Evolutionary conservation across 306 rosid species (phyloP).

Genomic region (Castanea sativa): DNA sequence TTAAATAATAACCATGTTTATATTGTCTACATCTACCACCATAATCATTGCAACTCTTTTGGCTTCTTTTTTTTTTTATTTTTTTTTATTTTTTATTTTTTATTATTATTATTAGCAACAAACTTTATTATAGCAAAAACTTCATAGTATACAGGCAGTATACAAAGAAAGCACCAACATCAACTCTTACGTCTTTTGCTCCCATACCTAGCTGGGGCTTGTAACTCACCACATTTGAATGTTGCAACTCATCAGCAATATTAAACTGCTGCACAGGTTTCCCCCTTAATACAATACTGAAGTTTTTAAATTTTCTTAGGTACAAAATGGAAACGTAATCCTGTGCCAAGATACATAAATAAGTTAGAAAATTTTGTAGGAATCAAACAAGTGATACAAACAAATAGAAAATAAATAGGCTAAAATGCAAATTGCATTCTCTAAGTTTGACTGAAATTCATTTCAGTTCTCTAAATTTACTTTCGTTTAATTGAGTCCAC

Average conservation of each 20-base stretch:
- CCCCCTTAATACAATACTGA: slow-evolving; percentile 80
- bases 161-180: no score
- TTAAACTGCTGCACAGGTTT: slow-evolving; percentile 60
- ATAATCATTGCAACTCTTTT: background rate
- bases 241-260: slow-evolving; percentile 62
- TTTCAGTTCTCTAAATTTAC: no score
- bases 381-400: background rate
- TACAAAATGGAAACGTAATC: slow-evolving; percentile 83
- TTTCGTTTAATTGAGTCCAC: no score
- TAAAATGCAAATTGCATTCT: no score
- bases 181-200: slow-evolving; percentile 53
- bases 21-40: background rate
- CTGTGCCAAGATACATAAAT: slow-evolving; percentile 35
- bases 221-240: slow-evolving; percentile 50
- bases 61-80: background rate
- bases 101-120: no score
- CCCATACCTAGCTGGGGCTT: slow-evolving; percentile 52
- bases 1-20: background rate
- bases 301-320: slow-evolving; percentile 70
- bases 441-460: no score
- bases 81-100: background rate
- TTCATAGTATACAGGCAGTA: no score
- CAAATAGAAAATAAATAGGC: background rate
- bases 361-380: slow-evolving; percentile 15
- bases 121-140: no score